Percentiles rank a stretch among this genome's conserved stretches.
Conservation (phyloP, 2,329 filamentous ascomycete genomes). For the Xylariaceae sp. region DNA sequence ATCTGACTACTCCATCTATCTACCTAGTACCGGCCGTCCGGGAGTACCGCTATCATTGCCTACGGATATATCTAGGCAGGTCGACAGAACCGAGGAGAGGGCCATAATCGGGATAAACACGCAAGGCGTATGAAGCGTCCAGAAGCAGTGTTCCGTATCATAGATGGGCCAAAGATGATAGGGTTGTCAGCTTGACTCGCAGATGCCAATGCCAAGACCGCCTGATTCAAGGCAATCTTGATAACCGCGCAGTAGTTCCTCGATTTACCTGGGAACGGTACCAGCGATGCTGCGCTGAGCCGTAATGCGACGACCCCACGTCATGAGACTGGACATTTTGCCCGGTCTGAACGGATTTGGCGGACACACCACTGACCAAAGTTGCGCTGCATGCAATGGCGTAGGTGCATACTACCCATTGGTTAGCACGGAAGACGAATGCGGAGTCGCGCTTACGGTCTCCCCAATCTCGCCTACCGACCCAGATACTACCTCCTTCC, state of each 20-base stretch:
- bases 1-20: too few species aligned
- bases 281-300: neutral
- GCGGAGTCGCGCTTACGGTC: neutral
- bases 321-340: slow-evolving; percentile 1
- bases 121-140: too few species aligned
- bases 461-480: neutral
- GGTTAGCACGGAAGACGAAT: neutral
- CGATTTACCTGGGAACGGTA: neutral
- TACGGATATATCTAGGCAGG: too few species aligned
- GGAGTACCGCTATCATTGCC: too few species aligned
- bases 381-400: neutral
- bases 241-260: slow-evolving; percentile 1
- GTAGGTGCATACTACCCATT: neutral
- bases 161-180: too few species aligned
- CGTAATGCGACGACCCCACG: neutral
- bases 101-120: too few species aligned
- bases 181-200: too few species aligned
- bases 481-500: neutral
- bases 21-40: too few species aligned
- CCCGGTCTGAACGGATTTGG: neutral
- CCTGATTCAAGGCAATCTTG: neutral
- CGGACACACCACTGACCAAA: neutral
- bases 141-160: too few species aligned
- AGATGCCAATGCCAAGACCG: too few species aligned
- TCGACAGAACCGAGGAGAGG: too few species aligned